Evolutionary conservation across 2,329 filamentous ascomycete genomes (phyloP).

Genomic region (Thelonectria rubi): DNA sequence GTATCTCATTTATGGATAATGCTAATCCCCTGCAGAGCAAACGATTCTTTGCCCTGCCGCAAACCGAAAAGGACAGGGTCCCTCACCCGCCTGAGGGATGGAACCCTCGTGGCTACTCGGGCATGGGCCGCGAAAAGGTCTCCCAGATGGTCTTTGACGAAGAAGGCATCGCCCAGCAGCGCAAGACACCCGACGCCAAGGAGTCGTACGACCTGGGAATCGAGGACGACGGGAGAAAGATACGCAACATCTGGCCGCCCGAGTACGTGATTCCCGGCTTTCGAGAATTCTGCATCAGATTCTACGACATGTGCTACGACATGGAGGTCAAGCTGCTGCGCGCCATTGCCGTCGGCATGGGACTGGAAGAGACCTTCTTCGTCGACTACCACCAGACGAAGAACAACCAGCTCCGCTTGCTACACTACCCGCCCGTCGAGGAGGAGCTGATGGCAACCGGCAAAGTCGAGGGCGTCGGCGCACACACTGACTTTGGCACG

Average conservation of each 20-base stretch:
- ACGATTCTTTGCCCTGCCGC: conserved; percentile 44
- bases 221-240: conserved; percentile 37
- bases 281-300: conserved; percentile 54
- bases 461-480: conserved; percentile 36
- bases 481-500: conserved; percentile 49
- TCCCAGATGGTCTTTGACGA: conserved; percentile 45
- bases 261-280: conserved; percentile 34
- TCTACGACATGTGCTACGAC: conserved; percentile 74
- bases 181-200: conserved; percentile 49
- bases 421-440: conserved; percentile 58
- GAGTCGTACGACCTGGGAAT: conserved; percentile 53
- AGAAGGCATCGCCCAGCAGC: conserved; percentile 33
- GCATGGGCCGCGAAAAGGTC: conserved; percentile 45
- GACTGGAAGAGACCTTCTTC: conserved; percentile 73
- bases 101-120: conserved; percentile 48
- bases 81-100: conserved; percentile 43
- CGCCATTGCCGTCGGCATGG: conserved; percentile 79
- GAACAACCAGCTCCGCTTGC: conserved; percentile 67
- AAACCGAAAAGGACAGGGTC: conserved; percentile 43
- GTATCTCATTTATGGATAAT: not conserved
- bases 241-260: conserved; percentile 39
- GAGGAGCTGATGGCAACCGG: conserved; percentile 40
- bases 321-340: conserved; percentile 79
- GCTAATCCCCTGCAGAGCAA: conserved; percentile 34
- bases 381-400: conserved; percentile 65